Conservation (phyloP, 768 basidiomycete species). For the Tulasnella calospora region DNA sequence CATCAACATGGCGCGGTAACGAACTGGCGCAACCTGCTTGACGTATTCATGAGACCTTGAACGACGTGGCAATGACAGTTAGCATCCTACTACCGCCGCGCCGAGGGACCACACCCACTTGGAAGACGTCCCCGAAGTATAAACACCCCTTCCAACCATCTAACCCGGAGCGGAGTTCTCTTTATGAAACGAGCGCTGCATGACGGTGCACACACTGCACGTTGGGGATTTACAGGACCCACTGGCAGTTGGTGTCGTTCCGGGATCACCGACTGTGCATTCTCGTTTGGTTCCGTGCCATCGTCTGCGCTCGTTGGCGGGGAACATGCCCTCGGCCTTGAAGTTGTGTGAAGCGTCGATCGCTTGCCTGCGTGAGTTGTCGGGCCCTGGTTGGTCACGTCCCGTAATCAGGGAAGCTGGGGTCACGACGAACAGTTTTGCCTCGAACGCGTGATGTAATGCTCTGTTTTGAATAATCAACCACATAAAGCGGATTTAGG, state of each 20-base stretch:
- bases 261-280: slow-evolving; percentile 3
- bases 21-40: not conserved
- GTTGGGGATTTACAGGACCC: not conserved
- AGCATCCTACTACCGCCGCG: not conserved
- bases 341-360: not conserved
- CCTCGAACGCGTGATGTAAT: not conserved
- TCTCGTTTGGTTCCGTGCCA: slow-evolving; percentile 3
- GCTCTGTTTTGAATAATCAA: not conserved
- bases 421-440: not conserved
- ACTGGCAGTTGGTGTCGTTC: not conserved
- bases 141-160: not conserved
- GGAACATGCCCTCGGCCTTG: not conserved
- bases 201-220: not conserved
- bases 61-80: too few species aligned
- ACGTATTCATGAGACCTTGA: not conserved
- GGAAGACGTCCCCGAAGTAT: slow-evolving; percentile 8
- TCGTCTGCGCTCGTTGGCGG: not conserved
- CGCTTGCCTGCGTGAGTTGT: not conserved
- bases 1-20: not conserved
- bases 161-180: not conserved
- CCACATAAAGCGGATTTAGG: not conserved
- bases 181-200: not conserved
- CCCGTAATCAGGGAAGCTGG: too few species aligned
- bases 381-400: too few species aligned
- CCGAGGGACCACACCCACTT: not conserved